These are phyloP conservation scores for Agaricus subrufescens DNA, from an alignment of 768 basidiomycete genomes.

Conservation along the genomic window DNA sequence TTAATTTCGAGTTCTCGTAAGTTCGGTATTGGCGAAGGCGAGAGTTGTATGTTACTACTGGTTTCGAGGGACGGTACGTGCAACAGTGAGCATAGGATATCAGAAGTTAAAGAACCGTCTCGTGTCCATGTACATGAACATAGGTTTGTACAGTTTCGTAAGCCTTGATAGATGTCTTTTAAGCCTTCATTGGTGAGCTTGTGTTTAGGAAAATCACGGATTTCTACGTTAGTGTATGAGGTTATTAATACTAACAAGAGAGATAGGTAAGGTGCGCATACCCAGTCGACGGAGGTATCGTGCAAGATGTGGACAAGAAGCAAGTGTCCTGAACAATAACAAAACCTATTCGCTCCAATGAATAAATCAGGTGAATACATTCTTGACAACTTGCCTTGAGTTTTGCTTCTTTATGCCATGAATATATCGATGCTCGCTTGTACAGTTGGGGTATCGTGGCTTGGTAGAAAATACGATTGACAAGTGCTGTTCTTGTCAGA, in stretches of 20 bases:
- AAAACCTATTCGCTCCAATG: conserved; percentile 39
- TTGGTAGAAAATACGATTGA: conserved; percentile 49
- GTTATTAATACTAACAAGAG: neutral
- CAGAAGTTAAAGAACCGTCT: conserved; percentile 64
- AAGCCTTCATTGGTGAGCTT: conserved; percentile 29
- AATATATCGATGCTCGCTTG: conserved; percentile 52
- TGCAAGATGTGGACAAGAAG: conserved; percentile 51
- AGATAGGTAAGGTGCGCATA: conserved; percentile 20
- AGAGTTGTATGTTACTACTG: neutral
- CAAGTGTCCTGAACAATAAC: conserved; percentile 58
- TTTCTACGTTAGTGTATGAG: conserved; percentile 35
- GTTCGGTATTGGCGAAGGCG: neutral
- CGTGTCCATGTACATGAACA: conserved; percentile 74
- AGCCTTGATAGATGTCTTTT: conserved; percentile 39
- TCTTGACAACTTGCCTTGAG: conserved; percentile 36
- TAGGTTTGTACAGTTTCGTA: conserved; percentile 60
- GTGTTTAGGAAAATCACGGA: conserved; percentile 69
- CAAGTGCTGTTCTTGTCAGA: conserved; percentile 47
- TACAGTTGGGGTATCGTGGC: conserved; percentile 55
- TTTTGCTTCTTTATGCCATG: conserved; percentile 70
- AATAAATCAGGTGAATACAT: neutral
- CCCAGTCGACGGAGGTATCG: conserved; percentile 54
- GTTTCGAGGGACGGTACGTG: neutral
- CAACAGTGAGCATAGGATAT: conserved; percentile 50
- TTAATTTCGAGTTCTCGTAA: conserved; percentile 68